These are phyloP conservation scores for Apiotrichum akiyoshidainum DNA, from an alignment of 1,284 basidiomycete species.

Conservation along the genomic window DNA sequence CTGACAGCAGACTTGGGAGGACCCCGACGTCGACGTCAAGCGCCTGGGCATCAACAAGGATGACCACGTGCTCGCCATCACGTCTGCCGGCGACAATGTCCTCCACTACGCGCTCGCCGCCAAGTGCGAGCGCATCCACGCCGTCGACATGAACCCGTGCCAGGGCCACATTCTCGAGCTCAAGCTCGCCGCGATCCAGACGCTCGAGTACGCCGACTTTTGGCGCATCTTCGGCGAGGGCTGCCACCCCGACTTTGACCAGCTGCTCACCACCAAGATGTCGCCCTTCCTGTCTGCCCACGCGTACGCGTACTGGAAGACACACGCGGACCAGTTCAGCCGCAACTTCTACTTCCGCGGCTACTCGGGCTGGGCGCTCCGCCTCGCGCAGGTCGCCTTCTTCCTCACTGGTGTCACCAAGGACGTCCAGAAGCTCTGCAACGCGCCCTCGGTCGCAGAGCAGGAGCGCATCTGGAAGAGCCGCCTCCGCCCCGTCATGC, in stretches of 20 bases:
- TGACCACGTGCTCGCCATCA: conserved; percentile 72
- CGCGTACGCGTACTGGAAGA: conserved; percentile 61
- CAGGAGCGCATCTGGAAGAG: conserved; percentile 66
- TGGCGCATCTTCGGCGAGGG: conserved; percentile 73
- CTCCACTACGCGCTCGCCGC: conserved; percentile 74
- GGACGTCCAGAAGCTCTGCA: conserved; percentile 61
- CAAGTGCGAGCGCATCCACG: conserved; percentile 64
- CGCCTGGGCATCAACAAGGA: conserved; percentile 61
- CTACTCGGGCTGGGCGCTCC: conserved; percentile 69
- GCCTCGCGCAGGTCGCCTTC: conserved; percentile 64
- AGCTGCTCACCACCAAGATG: conserved; percentile 64
- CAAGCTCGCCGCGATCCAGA: conserved; percentile 67
- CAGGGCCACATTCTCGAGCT: conserved; percentile 77
- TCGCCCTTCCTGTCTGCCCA: conserved; percentile 68
- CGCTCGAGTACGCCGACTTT: conserved; percentile 65
- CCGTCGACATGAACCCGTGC: conserved; percentile 60
- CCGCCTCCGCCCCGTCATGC: conserved; percentile 62
- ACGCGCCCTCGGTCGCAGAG: conserved; percentile 59
- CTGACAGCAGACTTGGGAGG: conserved; percentile 67
- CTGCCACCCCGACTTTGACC: conserved; percentile 61
- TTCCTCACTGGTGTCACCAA: conserved; percentile 59
- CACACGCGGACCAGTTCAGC: conserved; percentile 63
- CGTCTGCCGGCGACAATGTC: conserved; percentile 76
- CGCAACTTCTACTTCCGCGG: conserved; percentile 70
- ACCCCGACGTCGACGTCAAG: conserved; percentile 72